These are phyloP conservation scores for Pseudozyma sp. DNA, from an alignment of 1,284 basidiomycete genomes.

Conservation along the genomic window DNA sequence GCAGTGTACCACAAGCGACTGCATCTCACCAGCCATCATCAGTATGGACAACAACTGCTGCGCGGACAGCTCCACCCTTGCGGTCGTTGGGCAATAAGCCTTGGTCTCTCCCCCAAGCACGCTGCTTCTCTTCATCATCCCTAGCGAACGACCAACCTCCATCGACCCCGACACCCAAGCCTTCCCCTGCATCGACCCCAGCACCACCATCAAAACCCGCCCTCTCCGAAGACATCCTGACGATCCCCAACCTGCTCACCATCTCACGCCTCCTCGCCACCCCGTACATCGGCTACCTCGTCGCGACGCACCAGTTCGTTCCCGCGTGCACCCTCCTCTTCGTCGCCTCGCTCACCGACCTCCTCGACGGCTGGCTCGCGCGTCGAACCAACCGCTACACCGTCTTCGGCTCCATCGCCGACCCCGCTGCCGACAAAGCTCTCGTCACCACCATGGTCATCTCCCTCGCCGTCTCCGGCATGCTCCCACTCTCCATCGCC, in stretches of 20 bases:
- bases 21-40: not conserved
- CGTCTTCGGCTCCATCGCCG: conserved; percentile 91
- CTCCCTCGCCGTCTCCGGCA: conserved; percentile 82
- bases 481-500: conserved; percentile 87
- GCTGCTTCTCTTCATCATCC: not conserved
- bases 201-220: conserved; percentile 43
- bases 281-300: conserved; percentile 90
- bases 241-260: conserved; percentile 90
- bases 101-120: too few relatives aligned
- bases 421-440: conserved; percentile 96
- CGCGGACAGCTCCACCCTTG: too few relatives aligned
- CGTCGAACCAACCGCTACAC: conserved; percentile 78
- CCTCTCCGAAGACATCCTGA: conserved; percentile 88
- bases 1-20: not conserved
- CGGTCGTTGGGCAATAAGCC: too few relatives aligned
- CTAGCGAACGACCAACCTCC: conserved; percentile 23
- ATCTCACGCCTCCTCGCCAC: conserved; percentile 85
- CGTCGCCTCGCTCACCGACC: conserved; percentile 89
- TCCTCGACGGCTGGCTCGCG: conserved; percentile 91
- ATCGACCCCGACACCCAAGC: conserved; percentile 76
- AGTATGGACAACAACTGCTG: too few relatives aligned
- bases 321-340: conserved; percentile 84
- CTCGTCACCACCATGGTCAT: conserved; percentile 94
- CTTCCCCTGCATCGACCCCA: conserved; percentile 64
- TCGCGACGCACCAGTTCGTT: conserved; percentile 83